Conservation (phyloP, 768 basidiomycete species). For the Cystobasidium ongulense region DNA sequence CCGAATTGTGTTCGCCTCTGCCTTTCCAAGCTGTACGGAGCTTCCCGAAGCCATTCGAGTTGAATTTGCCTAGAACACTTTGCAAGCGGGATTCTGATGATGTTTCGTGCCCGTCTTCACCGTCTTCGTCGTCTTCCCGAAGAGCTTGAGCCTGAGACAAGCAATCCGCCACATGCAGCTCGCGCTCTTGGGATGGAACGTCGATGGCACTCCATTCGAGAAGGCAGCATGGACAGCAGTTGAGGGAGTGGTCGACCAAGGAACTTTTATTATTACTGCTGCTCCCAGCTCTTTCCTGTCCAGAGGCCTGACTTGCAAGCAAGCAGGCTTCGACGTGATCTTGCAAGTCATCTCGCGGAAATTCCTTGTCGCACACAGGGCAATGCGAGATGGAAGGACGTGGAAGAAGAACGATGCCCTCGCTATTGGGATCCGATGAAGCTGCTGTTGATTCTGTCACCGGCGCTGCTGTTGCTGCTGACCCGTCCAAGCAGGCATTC, state of each 20-base stretch:
- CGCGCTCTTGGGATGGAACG: neutral
- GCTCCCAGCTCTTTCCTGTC: neutral
- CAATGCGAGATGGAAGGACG: neutral
- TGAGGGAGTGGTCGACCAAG: neutral
- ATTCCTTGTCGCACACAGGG: neutral
- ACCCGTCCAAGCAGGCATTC: constrained; percentile 14
- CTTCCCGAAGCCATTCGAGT: constrained; percentile 4
- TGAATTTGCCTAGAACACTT: neutral
- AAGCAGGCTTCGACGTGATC: constrained; percentile 26
- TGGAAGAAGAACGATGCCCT: neutral
- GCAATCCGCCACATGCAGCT: constrained; percentile 14
- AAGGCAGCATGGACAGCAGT: constrained; percentile 11
- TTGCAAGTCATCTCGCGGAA: neutral
- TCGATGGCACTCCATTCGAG: constrained; percentile 11
- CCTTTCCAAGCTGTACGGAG: constrained; percentile 3
- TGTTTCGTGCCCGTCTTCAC: neutral
- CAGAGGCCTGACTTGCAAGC: neutral
- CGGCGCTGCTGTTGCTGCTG: neutral
- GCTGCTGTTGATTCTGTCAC: neutral
- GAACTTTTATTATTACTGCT: neutral
- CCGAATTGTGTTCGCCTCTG: neutral
- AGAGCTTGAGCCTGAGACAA: constrained; percentile 17
- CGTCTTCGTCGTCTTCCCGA: constrained; percentile 9
- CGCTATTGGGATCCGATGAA: neutral
- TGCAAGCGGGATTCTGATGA: neutral